Conservation (phyloP, 2,329 filamentous ascomycete species). For the Moelleriella libera region DNA sequence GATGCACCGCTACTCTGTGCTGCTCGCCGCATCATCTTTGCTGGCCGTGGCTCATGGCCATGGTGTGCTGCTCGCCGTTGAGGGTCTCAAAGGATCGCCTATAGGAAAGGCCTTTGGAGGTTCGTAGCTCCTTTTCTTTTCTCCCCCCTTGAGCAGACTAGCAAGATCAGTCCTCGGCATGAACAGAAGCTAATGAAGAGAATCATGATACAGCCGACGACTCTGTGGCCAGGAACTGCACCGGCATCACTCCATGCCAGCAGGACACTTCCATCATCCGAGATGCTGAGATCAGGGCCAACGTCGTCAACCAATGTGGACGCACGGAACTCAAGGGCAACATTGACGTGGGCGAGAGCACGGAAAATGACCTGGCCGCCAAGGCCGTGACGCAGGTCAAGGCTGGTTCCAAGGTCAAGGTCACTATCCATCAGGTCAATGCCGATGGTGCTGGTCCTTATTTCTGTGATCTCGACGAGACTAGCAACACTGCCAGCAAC, state of each 20-base stretch:
- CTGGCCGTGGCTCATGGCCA: no score
- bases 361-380: conserved; percentile 33
- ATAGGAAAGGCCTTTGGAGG: no score
- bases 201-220: conserved; percentile 26
- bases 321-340: conserved; percentile 45
- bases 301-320: conserved; percentile 45
- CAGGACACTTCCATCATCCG: conserved; percentile 51
- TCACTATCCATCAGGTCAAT: conserved; percentile 6
- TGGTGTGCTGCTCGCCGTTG: no score
- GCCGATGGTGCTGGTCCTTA: conserved; percentile 27
- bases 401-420: conserved; percentile 24
- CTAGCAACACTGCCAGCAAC: conserved; percentile 21
- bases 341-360: conserved; percentile 46
- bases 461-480: conserved; percentile 36
- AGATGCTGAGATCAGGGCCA: conserved; percentile 36
- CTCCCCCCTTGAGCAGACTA: background rate
- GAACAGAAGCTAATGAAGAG: no score
- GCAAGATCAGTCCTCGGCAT: no score
- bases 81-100: no score
- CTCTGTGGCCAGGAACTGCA: conserved; percentile 46
- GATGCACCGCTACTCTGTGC: no score
- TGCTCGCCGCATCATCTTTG: no score
- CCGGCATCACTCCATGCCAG: conserved; percentile 49
- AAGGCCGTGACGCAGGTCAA: conserved; percentile 33
- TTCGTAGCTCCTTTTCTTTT: no score